A percentile compares a stretch with the other conserved stretches of the same genome.
phyloP scores from a whole-genome alignment of 352 stramenopile genomes.

The Blastocystis hominis region DNA sequence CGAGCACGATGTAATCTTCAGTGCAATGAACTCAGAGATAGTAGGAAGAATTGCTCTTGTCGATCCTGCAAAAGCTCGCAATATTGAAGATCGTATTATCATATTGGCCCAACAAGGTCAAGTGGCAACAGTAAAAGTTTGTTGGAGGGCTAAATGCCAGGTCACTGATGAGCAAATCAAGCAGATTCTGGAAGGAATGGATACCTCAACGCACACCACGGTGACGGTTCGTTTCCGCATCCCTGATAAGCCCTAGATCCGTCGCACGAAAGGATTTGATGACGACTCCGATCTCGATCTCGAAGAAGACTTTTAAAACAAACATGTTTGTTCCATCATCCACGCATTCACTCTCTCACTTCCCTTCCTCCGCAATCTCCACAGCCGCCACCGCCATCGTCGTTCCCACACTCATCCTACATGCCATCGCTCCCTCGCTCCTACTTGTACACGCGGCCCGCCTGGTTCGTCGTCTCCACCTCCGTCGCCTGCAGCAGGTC shows the following conservation, averaged over 20 bases:
- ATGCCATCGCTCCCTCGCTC: background rate
- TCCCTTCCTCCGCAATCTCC: background rate
- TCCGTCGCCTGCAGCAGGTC: background rate
- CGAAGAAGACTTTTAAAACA: background rate
- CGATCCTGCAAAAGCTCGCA: conserved; percentile 34
- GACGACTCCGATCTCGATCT: conserved; percentile 28
- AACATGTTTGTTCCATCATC: background rate
- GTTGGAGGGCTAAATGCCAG: background rate
- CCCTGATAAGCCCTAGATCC: background rate
- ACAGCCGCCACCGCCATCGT: conserved; percentile 29
- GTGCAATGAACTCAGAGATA: background rate
- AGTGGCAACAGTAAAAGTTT: background rate
- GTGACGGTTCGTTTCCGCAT: background rate
- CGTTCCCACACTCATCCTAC: conserved; percentile 6
- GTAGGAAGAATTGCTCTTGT: conserved; percentile 41
- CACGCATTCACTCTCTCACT: background rate
- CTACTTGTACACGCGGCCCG: conserved; percentile 13
- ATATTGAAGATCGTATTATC: conserved; percentile 48
- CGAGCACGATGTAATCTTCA: background rate
- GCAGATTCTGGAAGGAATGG: conserved; percentile 35
- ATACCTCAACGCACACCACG: conserved; percentile 1
- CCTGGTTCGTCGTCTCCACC: background rate
- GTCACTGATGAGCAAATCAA: conserved; percentile 44
- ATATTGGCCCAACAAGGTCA: conserved; percentile 5
- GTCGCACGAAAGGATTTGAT: conserved; percentile 8